A percentile compares a stretch with the other conserved stretches of the same genome.
Conservation (phyloP, 2,329 filamentous ascomycete species). For the Ambrosiella cleistominuta region DNA sequence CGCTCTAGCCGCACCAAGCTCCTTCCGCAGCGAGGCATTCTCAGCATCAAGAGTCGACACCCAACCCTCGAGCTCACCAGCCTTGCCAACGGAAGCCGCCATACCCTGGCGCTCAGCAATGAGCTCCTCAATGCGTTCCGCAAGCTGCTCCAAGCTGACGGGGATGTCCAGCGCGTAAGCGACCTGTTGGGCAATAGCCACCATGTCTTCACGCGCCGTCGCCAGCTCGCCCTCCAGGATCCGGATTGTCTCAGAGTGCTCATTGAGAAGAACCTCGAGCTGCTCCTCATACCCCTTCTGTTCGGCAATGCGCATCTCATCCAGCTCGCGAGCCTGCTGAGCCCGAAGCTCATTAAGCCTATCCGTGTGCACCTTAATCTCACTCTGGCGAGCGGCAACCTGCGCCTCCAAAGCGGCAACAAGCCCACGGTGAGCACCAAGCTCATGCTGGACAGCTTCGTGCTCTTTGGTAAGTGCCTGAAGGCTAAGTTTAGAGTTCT, state of each 20-base stretch:
- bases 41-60: constrained; percentile 37
- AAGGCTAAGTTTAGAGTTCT: constrained; percentile 31
- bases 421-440: constrained; percentile 29
- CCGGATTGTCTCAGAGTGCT: constrained; percentile 39
- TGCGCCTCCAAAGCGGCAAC: constrained; percentile 38
- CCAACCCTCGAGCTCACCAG: constrained; percentile 34
- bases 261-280: constrained; percentile 38
- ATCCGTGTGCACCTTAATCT: constrained; percentile 37
- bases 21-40: constrained; percentile 40
- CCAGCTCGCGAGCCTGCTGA: constrained; percentile 33
- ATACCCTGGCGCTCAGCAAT: constrained; percentile 34
- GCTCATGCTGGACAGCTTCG: constrained; percentile 37
- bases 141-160: constrained; percentile 49
- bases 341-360: constrained; percentile 31
- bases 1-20: constrained; percentile 43
- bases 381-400: constrained; percentile 40
- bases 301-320: constrained; percentile 30
- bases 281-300: constrained; percentile 40
- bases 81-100: constrained; percentile 14
- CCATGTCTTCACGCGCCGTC: constrained; percentile 48
- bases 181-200: constrained; percentile 46
- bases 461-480: constrained; percentile 33
- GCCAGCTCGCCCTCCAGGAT: constrained; percentile 44
- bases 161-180: constrained; percentile 42
- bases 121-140: constrained; percentile 41